These are phyloP conservation scores for Irpex lacteus DNA, from an alignment of 1,284 basidiomycete genomes.

Conservation along the genomic window DNA sequence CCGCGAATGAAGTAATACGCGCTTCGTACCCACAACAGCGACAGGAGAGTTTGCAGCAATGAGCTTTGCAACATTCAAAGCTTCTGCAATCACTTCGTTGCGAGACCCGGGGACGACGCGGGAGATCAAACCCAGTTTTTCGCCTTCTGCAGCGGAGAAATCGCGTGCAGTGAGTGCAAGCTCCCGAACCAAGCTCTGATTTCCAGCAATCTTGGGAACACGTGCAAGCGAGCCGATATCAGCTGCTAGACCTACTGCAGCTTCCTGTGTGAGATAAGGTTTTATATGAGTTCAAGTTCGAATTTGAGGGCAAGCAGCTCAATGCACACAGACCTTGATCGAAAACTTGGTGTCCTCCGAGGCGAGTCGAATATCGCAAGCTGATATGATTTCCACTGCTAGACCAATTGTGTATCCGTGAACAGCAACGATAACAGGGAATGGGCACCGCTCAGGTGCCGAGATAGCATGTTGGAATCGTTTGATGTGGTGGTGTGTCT, in stretches of 20 bases:
- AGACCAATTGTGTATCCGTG: conserved; percentile 80
- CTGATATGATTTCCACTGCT: conserved; percentile 73
- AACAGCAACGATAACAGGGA: conserved; percentile 85
- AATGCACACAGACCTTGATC: conserved; percentile 59
- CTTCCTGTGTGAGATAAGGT: conserved; percentile 57
- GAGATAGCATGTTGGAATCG: conserved; percentile 76
- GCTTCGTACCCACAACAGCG: conserved; percentile 82
- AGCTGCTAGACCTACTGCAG: conserved; percentile 86
- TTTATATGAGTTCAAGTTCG: not conserved
- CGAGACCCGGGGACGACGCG: conserved; percentile 68
- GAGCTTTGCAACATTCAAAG: conserved; percentile 61
- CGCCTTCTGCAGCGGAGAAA: conserved; percentile 74
- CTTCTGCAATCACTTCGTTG: conserved; percentile 54
- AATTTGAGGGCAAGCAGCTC: not conserved
- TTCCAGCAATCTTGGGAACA: conserved; percentile 80
- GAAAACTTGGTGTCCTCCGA: conserved; percentile 64
- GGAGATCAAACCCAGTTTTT: conserved; percentile 76
- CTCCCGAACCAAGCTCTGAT: conserved; percentile 78
- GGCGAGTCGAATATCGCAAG: conserved; percentile 82
- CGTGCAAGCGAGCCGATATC: conserved; percentile 90
- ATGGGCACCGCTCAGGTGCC: conserved; percentile 67
- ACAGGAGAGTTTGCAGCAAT: conserved; percentile 84
- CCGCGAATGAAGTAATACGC: conserved; percentile 67
- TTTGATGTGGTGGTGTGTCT: conserved; percentile 47
- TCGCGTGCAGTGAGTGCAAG: conserved; percentile 75